A percentile compares a stretch with the other conserved stretches of the same genome.
Conservation (phyloP, 208 protist species). For the Leishmania tropica region DNA sequence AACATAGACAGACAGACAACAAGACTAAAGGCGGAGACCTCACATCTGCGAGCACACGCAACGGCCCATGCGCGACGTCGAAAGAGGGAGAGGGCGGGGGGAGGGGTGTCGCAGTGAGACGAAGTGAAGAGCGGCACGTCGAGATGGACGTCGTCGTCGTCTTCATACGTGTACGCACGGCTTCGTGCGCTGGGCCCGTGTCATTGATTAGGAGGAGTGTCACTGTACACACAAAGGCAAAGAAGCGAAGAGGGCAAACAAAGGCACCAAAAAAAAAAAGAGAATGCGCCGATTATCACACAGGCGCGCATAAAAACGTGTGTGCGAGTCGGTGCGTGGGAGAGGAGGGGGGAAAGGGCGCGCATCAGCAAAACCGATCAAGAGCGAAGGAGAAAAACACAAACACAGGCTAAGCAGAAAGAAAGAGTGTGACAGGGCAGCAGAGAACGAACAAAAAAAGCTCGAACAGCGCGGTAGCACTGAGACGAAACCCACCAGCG, state of each 20-base stretch:
- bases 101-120: constrained; percentile 4
- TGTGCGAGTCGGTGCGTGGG: not conserved
- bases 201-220: not conserved
- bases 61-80: not conserved
- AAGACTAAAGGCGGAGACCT: not conserved
- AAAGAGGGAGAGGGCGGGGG: not conserved
- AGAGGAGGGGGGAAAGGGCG: not conserved
- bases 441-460: not conserved
- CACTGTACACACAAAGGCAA: not conserved
- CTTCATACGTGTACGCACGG: not conserved
- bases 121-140: not conserved
- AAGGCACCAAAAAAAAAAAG: not conserved
- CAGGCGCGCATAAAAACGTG: not conserved
- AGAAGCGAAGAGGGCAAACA: not conserved
- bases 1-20: not conserved
- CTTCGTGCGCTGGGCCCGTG: not conserved
- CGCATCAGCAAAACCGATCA: not conserved
- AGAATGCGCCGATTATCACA: not conserved
- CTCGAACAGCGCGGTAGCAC: too few relatives aligned
- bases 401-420: not conserved
- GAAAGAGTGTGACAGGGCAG: not conserved
- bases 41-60: not conserved
- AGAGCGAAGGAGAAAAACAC: not conserved
- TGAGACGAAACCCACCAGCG: not conserved
- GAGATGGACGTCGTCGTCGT: not conserved